Conservation (phyloP, 129 eudicot species). For the Escallonia herrerae region DNA sequence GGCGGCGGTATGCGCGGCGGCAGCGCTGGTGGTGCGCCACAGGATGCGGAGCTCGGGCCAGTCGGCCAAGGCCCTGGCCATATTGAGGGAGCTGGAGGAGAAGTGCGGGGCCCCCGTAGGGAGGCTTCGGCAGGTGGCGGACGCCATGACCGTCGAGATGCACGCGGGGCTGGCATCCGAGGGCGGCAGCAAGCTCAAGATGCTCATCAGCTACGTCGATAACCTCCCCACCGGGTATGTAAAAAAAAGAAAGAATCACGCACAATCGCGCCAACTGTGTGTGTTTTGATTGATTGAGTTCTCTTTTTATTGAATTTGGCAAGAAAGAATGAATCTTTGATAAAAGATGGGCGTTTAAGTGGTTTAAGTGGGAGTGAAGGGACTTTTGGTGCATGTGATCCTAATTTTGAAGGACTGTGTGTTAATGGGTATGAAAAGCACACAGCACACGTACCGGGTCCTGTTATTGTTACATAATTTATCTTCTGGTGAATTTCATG, state of each 20-base stretch:
- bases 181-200: slow-evolving; percentile 96
- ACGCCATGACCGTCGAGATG: slow-evolving; percentile 98
- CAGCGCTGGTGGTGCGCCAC: slow-evolving; percentile 57
- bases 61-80: slow-evolving; percentile 63
- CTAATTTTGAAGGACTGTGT: no score
- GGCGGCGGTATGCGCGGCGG: slow-evolving; percentile 76
- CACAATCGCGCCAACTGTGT: no score
- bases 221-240: slow-evolving; percentile 93
- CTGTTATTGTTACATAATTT: no score
- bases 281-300: no score
- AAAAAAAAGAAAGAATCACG: not conserved
- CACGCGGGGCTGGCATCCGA: slow-evolving; percentile 96
- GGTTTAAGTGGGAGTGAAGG: no score
- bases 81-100: slow-evolving; percentile 68
- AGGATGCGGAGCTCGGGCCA: slow-evolving; percentile 60
- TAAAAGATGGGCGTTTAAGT: no score
- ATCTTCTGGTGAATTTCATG: no score
- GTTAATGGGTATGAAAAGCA: no score
- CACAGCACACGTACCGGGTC: no score
- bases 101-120: slow-evolving; percentile 53
- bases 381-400: no score
- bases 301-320: no score
- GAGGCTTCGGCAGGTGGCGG: slow-evolving; percentile 81
- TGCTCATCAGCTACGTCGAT: slow-evolving; percentile 92
- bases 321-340: no score